Evolutionary conservation across 805 yeast species (phyloP).

Genomic region (Yamadazyma ubonensis): DNA sequence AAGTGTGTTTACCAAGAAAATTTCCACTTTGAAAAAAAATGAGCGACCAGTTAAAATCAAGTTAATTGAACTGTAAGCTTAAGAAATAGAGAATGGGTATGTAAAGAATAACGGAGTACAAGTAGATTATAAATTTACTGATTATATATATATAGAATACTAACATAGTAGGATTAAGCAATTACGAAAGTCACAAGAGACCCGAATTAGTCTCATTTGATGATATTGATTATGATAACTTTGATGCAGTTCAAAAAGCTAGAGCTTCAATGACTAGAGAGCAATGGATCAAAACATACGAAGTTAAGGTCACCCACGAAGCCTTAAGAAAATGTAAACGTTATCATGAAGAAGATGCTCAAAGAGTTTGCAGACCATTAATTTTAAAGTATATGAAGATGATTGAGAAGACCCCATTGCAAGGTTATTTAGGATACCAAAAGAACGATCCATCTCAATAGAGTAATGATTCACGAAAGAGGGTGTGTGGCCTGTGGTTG

Average conservation of each 20-base stretch:
- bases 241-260: slow-evolving; percentile 63
- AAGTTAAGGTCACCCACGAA: slow-evolving; percentile 64
- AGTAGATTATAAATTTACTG: too few relatives aligned
- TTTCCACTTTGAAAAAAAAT: slow-evolving; percentile 3
- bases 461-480: slow-evolving; percentile 5
- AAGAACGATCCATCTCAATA: slow-evolving; percentile 78
- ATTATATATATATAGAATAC: slow-evolving; percentile 6
- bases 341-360: slow-evolving; percentile 46
- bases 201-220: slow-evolving; percentile 80
- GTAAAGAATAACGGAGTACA: too few relatives aligned
- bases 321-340: slow-evolving; percentile 80
- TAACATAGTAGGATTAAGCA: slow-evolving; percentile 23
- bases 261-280: slow-evolving; percentile 76
- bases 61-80: slow-evolving; percentile 11
- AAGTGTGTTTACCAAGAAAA: slow-evolving; percentile 9
- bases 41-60: slow-evolving; percentile 9
- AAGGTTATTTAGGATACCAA: slow-evolving; percentile 82
- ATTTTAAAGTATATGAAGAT: slow-evolving; percentile 75
- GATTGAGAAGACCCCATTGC: slow-evolving; percentile 65
- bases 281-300: slow-evolving; percentile 72
- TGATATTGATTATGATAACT: slow-evolving; percentile 72
- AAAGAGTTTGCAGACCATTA: slow-evolving; percentile 76
- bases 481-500: slow-evolving; percentile 1
- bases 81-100: slow-evolving; percentile 18
- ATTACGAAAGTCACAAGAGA: slow-evolving; percentile 45